Base-by-base conservation (phyloP, 2,329 filamentous ascomycete species). In the Botryotinia globosa region DNA sequence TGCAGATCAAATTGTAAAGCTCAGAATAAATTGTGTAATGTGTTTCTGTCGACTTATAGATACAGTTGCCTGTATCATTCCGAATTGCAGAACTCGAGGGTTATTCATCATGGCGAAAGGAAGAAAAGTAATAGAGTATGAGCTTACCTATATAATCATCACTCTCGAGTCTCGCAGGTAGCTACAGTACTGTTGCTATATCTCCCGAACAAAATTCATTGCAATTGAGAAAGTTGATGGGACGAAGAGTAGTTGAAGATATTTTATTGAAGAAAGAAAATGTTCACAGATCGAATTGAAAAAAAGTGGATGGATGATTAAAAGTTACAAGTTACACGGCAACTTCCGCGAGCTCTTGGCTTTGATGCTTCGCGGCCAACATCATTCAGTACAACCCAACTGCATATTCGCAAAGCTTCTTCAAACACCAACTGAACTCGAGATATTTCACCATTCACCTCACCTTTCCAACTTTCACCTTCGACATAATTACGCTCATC, bases 31-130 rank as follows among this genome's bases (percentile, higher is more conserved):
- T 76, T 75, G 72, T 76, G 77, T 79, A 79, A 79, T 75, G 77
- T 80, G 73, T 75, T 70, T 73, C 74, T 74, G 73, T 80, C 78
- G 75, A 75, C 79, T 74, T 79, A 70, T 67, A 37, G 64, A 72
- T 70, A 62, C 68, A 65, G 64, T 68, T 67, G 58, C 64, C 64
- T 62, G 66, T 56, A 76, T 73, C 67, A 76, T 74, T 79, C 75
- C 75, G 78, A 77, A 79, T 79, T 79, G 78, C 78, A 79, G 78
- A 79, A 79, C 74, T 78, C 77, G 74, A 73, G 68, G 75, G 67
- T 73, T 76, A 75, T 74, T 79, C 77, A 78, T 79, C 77, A 76
- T 77, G 29, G 64, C 42, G 59, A 42, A 42, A 32, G 20, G 34
- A 44, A 59, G n/a, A 62, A 54, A 58, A 58, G 10, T 34, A 20